Base-by-base conservation (phyloP, 140 eudicot species). In the Stevia rebaudiana region DNA sequence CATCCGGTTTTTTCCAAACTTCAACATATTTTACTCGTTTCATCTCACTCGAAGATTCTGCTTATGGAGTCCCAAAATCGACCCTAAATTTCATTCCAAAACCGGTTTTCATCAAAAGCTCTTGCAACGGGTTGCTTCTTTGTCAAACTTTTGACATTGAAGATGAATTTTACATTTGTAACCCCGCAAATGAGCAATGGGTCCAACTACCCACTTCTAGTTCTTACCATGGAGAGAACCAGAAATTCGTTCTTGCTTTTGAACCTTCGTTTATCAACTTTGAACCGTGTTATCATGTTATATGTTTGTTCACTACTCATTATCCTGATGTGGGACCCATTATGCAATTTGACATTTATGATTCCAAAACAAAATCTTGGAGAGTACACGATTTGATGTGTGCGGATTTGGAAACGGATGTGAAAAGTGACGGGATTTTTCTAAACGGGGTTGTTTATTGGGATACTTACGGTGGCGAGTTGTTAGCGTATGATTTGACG, bases 81-180 rank as follows among this genome's bases (percentile, higher is more conserved):
- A 36, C 74, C 22, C 61, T 82, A 11, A 0, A 4, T 30, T 76
- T 79, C 70, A 35, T 85, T 41, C 94, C 85, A 0, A 25, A 18
- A 3, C 16, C 0, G 0, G 74, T 78, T 16, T 30, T 3, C 39
- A 22, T 86, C 11, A 56, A 11, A 70, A 67, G 71, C 69, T 83
- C 90, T 9, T 83, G 80, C 61, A 78, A 78, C 6, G 91, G 95
- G 3, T 44, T 86, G 43, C 85, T 86, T 7, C 77, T 81, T 51
- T 83, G 90, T 69, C 83, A 74, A 48, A 69, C 73, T 21, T 4
- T 6, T 9, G 4, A 11, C 13, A 53, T 0, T 0, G 71, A 42
- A 4, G 55, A 42, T 4, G 30, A 33, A 5, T 73, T 72, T 63
- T 83, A 69, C 37, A n/a, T 83, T 23, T 78, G 87, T 79, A 86